phyloP scores from a whole-genome alignment of 2,329 filamentous ascomycete species.

The Exserohilum rostratum region DNA sequence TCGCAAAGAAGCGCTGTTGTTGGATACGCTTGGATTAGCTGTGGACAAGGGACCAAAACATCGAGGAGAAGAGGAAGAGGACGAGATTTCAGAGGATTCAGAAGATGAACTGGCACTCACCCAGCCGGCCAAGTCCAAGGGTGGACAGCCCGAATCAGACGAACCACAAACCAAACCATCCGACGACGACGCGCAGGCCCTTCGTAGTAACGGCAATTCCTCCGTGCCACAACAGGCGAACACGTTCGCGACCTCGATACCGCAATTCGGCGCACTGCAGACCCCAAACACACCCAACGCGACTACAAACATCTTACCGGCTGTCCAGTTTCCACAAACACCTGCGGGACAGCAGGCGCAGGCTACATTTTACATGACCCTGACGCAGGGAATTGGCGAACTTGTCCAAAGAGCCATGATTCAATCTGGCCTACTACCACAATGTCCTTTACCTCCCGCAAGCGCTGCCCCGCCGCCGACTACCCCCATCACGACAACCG shows the following conservation, averaged over 20 bases:
- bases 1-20: conserved; percentile 30
- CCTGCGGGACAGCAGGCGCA: conserved; percentile 39
- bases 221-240: background rate
- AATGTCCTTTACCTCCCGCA: conserved; percentile 2
- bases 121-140: conserved; percentile 16
- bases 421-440: conserved; percentile 16
- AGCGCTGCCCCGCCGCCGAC: conserved; percentile 7
- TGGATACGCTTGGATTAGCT: conserved; percentile 31
- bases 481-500: conserved; percentile 9
- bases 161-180: background rate
- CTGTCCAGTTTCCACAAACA: conserved; percentile 38
- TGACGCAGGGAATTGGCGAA: conserved; percentile 32
- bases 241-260: background rate
- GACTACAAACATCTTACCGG: conserved; percentile 26
- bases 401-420: conserved; percentile 33
- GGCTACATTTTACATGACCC: conserved; percentile 29
- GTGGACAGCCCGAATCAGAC: background rate
- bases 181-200: background rate
- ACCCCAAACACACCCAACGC: conserved; percentile 23
- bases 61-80: conserved; percentile 43
- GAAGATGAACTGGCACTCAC: conserved; percentile 42
- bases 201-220: background rate
- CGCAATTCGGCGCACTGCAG: conserved; percentile 8
- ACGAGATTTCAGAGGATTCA: conserved; percentile 19
- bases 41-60: conserved; percentile 46